Evolutionary conservation across 106 monocot genomes (phyloP).

Genomic region (Amphibolis antarctica): DNA sequence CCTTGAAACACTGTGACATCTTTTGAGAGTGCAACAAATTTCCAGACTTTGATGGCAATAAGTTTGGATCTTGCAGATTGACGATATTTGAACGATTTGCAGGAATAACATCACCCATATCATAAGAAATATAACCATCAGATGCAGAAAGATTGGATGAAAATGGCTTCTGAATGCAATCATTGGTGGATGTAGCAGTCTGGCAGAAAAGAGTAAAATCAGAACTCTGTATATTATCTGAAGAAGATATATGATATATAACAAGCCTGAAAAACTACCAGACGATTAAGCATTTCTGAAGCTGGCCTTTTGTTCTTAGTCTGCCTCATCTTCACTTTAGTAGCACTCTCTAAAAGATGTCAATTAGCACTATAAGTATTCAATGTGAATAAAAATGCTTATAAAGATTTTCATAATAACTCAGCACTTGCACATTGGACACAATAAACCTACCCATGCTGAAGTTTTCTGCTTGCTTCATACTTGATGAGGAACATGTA

Average conservation of each 20-base stretch:
- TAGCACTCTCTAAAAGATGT: background rate
- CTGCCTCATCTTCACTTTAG: constrained; percentile 17
- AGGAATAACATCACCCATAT: constrained; percentile 36
- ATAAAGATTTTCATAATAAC: no score
- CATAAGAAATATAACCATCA: constrained; percentile 8
- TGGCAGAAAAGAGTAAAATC: constrained; percentile 6
- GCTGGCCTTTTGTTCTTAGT: constrained; percentile 11
- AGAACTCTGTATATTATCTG: no score
- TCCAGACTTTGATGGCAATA: constrained; percentile 3
- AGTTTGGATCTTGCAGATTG: constrained; percentile 6
- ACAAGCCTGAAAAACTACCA: constrained; percentile 26
- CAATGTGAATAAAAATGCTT: background rate
- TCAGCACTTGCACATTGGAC: no score
- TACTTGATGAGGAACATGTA: constrained; percentile 17
- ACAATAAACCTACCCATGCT: constrained; percentile 17
- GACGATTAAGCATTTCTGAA: constrained; percentile 14
- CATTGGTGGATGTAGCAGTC: constrained; percentile 19
- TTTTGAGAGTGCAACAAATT: constrained; percentile 13
- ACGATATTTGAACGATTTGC: constrained; percentile 66
- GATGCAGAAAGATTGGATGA: constrained; percentile 13
- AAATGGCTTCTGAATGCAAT: constrained; percentile 14
- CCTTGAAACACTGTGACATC: constrained; percentile 4
- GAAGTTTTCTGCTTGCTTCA: constrained; percentile 23
- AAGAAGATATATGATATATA: no score
- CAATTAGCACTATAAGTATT: background rate